Conservation (phyloP, 1,139 yeast species). For the Protomyces arabidopsidicola region DNA sequence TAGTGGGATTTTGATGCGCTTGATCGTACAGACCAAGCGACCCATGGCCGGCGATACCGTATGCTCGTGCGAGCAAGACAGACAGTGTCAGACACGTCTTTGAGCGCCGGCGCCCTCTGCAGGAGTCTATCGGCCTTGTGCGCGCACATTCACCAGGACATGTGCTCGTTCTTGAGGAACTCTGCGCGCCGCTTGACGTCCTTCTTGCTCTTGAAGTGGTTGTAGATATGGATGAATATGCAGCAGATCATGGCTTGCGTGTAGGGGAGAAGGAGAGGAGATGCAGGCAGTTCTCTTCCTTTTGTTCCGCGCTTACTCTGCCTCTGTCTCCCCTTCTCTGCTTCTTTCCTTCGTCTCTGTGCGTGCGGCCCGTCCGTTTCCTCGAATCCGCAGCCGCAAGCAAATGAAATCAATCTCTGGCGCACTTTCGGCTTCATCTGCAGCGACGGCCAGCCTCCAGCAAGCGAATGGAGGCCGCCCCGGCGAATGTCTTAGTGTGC, state of each 20-base stretch:
- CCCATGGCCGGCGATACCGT: background rate
- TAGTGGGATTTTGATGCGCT: background rate
- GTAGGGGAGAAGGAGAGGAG: background rate
- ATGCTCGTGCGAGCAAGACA: too few relatives aligned
- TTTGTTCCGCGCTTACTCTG: background rate
- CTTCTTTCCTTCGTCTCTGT: background rate
- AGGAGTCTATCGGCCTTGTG: too few relatives aligned
- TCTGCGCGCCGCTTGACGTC: background rate
- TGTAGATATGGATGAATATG: background rate
- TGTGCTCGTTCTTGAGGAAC: background rate
- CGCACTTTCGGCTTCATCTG: too few relatives aligned
- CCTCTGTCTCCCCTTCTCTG: background rate
- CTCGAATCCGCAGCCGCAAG: background rate
- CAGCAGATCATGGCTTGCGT: background rate
- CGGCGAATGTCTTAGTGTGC: too few relatives aligned
- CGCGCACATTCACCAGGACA: background rate
- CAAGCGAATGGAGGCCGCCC: too few relatives aligned
- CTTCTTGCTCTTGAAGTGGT: constrained; percentile 1
- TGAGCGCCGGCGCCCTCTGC: too few relatives aligned
- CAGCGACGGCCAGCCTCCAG: too few relatives aligned
- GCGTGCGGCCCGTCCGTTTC: background rate
- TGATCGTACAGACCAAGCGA: too few relatives aligned
- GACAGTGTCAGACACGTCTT: too few relatives aligned
- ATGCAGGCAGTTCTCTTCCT: background rate
- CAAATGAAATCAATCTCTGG: background rate